phyloP scores from a whole-genome alignment of 2,329 filamentous ascomycete genomes.

The Fragosphaeria purpurea region DNA sequence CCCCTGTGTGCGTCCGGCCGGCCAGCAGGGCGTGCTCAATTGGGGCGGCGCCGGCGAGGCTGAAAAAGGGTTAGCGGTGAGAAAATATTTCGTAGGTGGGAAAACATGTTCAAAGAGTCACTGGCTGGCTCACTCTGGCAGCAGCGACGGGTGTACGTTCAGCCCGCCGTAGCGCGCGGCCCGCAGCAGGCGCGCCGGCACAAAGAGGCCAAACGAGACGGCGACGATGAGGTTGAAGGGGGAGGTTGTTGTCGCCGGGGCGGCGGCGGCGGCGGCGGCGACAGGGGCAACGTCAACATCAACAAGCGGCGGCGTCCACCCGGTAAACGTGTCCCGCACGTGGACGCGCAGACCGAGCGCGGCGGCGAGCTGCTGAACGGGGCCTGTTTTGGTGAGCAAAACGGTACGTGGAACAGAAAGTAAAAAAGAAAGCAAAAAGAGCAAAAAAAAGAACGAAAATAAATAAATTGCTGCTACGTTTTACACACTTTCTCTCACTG shows the following conservation, averaged over 20 bases:
- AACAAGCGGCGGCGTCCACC: slow-evolving; percentile 35
- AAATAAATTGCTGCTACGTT: too few species aligned
- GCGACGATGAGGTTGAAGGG: slow-evolving; percentile 71
- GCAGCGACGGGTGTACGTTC: slow-evolving; percentile 85
- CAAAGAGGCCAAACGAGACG: slow-evolving; percentile 87
- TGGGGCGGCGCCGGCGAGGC: slow-evolving; percentile 76
- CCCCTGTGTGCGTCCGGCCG: slow-evolving; percentile 51
- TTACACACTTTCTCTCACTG: slow-evolving; percentile 50
- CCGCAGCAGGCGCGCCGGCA: slow-evolving; percentile 65
- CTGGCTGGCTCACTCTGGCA: slow-evolving; percentile 57
- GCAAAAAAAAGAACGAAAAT: too few species aligned
- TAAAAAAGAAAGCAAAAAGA: too few species aligned
- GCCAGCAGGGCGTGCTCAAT: slow-evolving; percentile 73
- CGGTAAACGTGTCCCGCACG: slow-evolving; percentile 69
- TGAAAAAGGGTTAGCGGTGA: slow-evolving; percentile 20
- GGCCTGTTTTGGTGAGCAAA: slow-evolving; percentile 30
- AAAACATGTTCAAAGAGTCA: too few species aligned
- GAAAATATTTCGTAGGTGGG: too few species aligned
- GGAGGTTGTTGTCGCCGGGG: slow-evolving; percentile 8
- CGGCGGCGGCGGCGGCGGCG: slow-evolving; percentile 4
- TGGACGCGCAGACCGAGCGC: slow-evolving; percentile 58
- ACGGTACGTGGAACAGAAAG: too few species aligned
- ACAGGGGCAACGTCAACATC: too few species aligned
- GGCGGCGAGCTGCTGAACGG: slow-evolving; percentile 57
- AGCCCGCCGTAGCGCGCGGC: slow-evolving; percentile 71